These are phyloP conservation scores for Neurospora sp. DNA, from an alignment of 495 filamentous ascomycete genomes.

Conservation along the genomic window DNA sequence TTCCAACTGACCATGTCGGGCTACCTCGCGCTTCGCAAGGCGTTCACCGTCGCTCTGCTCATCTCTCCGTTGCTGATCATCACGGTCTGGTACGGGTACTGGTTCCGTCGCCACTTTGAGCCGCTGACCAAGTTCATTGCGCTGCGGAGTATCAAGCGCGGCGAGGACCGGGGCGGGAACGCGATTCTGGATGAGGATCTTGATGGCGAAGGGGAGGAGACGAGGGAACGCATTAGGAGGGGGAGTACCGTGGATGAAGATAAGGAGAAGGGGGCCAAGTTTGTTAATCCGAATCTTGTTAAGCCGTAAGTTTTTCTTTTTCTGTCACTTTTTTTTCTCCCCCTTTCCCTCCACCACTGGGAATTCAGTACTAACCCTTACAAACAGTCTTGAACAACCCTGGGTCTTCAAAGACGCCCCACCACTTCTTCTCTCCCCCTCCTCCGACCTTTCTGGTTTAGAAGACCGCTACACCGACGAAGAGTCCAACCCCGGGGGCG, in stretches of 20 bases:
- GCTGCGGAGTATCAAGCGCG: conserved; percentile 65
- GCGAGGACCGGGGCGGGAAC: conserved; percentile 32
- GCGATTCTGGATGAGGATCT: conserved; percentile 29
- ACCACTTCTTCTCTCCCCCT: conserved; percentile 16
- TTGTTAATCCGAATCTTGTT: conserved; percentile 68
- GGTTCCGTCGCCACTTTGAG: conserved; percentile 64
- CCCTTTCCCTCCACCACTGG: no score
- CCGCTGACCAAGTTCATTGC: conserved; percentile 89
- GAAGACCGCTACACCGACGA: neutral
- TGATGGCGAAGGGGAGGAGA: conserved; percentile 19
- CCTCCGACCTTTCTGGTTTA: neutral
- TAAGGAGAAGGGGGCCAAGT: conserved; percentile 52
- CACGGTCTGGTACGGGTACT: conserved; percentile 78
- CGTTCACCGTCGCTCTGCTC: conserved; percentile 58
- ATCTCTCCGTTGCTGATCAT: conserved; percentile 65
- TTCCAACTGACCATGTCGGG: conserved; percentile 91
- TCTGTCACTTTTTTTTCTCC: neutral
- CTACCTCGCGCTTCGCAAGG: conserved; percentile 62
- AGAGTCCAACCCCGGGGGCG: neutral
- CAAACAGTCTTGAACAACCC: conserved; percentile 33
- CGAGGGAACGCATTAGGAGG: conserved; percentile 24
- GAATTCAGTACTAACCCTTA: conserved; percentile 6
- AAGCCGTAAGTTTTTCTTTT: conserved; percentile 39
- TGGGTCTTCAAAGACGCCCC: conserved; percentile 44
- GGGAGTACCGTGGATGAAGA: conserved; percentile 54